Conservation (phyloP, 192 early-diverging fungal species). For the Umbelopsis vinacea region DNA sequence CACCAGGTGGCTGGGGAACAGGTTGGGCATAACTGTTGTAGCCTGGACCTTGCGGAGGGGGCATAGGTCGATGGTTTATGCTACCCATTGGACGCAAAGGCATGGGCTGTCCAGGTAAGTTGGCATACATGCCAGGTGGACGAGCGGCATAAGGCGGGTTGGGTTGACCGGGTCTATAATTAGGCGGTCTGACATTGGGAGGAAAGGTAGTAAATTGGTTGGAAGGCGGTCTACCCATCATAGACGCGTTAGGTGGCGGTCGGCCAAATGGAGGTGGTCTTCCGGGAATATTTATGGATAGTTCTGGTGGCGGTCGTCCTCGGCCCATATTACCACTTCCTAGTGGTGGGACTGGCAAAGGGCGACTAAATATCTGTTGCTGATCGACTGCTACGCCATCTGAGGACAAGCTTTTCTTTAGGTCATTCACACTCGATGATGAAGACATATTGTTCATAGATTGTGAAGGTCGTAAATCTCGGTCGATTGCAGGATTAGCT, state of each 20-base stretch:
- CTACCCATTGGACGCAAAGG: not conserved
- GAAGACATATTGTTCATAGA: constrained; percentile 2
- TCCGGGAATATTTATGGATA: constrained; percentile 3
- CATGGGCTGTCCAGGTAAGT: not conserved
- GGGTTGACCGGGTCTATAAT: constrained; percentile 4
- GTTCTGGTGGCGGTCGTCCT: constrained; percentile 2
- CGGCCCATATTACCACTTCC: not conserved
- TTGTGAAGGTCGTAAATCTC: constrained; percentile 4
- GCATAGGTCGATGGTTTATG: constrained; percentile 12
- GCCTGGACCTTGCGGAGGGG: not conserved
- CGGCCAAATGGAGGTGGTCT: not conserved
- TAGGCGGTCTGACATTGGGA: constrained; percentile 16
- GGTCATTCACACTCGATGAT: not conserved
- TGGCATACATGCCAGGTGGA: constrained; percentile 1
- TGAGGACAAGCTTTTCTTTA: not conserved
- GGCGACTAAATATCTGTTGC: not conserved
- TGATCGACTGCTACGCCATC: not conserved
- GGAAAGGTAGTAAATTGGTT: constrained; percentile 23
- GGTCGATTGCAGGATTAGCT: not conserved
- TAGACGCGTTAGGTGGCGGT: not conserved
- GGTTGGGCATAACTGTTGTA: constrained; percentile 3
- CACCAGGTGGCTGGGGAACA: not conserved
- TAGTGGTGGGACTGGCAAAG: not conserved
- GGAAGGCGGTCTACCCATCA: constrained; percentile 8
- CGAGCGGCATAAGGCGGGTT: not conserved